Evolutionary conservation across 2,329 filamentous ascomycete species (phyloP), one percentile per base, ranked within the genome.

Genomic region (Chrysosphaeria jannelii): DNA sequence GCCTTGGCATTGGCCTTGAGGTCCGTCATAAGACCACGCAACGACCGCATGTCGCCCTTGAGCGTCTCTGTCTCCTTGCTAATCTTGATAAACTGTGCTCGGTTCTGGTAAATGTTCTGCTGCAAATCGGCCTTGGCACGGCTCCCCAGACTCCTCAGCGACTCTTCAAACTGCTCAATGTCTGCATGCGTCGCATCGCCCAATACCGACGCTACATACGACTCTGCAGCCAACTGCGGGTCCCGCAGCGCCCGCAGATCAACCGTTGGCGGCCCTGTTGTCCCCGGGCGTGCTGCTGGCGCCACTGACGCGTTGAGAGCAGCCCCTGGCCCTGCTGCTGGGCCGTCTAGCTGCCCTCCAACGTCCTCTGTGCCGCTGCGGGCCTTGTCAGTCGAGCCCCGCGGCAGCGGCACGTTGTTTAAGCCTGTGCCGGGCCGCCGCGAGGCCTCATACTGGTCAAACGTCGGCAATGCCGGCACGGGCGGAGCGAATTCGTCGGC

Each of bases 31-130:
- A 93, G 55, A 32, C 75, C 75, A 21, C 74, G 64, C 15, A 97
- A 57, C 5, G 74, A 74, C 24, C 75, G 63, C 85, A 97, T 93
- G 43, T 97, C 85, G 26, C 64, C 63, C 46, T 93, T 93, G 27
- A 97, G 61, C 48, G 90, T 91, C 45, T 97, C 85, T 2, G 88
- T 85, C 47, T 97, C 85, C 45, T 93, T 91, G 41, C 79, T 91
- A 43, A 97, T 93, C 45, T 89, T 89, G 52, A 97, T 93, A 39
- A 97, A 97, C 38, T 93, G 85, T 0, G 76, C 89, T 23, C 85
- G 66, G 44, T 97, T 97, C 43, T 91, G 79, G 45, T 89, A 81
- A 23, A 97, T 71, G 44, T 79, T 93, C 39, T 88, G 75, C 43
- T 93, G 81, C 12, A 97, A 53, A 35, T 93, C 79, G 23, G 64